phyloP scores from a whole-genome alignment of 2,329 filamentous ascomycete genomes.

The Venturia effusa region DNA sequence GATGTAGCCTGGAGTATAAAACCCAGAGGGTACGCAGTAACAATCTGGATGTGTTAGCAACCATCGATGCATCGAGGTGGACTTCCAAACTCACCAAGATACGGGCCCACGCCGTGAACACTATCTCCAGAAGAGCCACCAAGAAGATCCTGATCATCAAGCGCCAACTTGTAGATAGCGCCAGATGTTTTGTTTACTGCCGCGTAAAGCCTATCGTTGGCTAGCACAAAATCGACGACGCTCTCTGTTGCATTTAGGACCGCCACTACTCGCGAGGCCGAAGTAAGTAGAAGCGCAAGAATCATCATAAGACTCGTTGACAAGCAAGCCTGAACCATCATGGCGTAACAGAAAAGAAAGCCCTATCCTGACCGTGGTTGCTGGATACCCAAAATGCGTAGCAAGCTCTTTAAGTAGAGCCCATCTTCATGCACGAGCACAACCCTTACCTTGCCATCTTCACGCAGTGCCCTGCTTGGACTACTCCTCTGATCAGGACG shows the following conservation, averaged over 20 bases:
- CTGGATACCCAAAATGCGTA: not conserved
- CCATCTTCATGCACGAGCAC: not conserved
- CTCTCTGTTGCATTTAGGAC: not conserved
- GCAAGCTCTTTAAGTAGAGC: not conserved
- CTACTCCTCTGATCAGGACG: not conserved
- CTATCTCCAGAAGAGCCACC: constrained; percentile 4
- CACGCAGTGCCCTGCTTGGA: not conserved
- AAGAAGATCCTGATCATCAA: constrained; percentile 3
- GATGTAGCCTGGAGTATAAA: not conserved
- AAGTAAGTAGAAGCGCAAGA: not conserved
- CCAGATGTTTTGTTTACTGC: not conserved
- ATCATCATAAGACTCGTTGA: not conserved
- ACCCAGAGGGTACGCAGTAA: not conserved
- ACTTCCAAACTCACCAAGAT: not conserved
- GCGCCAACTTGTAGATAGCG: not conserved
- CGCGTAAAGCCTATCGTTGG: not conserved
- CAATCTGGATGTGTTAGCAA: not conserved
- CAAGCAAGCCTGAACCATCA: not conserved
- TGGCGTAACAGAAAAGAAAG: not conserved
- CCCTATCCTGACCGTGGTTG: not conserved
- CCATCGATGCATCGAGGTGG: not conserved
- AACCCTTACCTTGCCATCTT: not conserved
- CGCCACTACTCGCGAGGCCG: not conserved
- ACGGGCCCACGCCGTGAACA: constrained; percentile 3
- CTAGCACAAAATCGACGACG: not conserved